Evolutionary conservation across 805 yeast genomes (phyloP), one percentile per base, ranked within the genome.

Genomic region (Cyberlindnera americana): DNA sequence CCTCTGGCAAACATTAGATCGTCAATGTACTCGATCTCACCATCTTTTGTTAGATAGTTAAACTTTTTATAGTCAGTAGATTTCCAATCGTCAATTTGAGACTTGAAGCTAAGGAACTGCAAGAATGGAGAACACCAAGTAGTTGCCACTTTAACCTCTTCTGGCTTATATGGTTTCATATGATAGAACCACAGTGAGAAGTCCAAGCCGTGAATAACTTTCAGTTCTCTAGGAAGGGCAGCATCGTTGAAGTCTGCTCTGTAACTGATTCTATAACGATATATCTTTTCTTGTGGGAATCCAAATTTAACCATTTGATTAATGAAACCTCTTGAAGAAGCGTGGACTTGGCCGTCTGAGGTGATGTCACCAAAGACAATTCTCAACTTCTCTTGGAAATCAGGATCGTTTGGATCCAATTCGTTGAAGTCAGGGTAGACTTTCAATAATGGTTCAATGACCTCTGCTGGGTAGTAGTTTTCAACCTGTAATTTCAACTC

Each of bases 1-100:
- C 66, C 66, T 65, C 67, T 62, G 12, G 60, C 57, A 69, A 70
- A 66, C 33, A 52, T 47, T 3, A 53, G 48, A 46, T 66, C 71
- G 11, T 54, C 56, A 8, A 42, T 46, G 31, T 57, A 53, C 22
- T 41, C 39, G 13, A 51, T 48, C 10, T 54, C 19, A 16, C 70
- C 70, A 40, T 61, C 60, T 16, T 46, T 40, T 19, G 55, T 55
- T 33, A 66, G 53, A 34, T 41, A 41, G 41, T 68, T 55, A 17
- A 49, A 40, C 34, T 61, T 50, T 19, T 43, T 48, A 21, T 46
- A 36, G 34, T 55, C 57, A 2, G 45, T 29, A 5, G 61, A 46
- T 4, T 52, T 57, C 71, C 72, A 66, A 8, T 52, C 58, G 21
- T 54, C 40, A n/a, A 40, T 16, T 19, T 51, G 47, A 6, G 52